Conservation (phyloP, 2,329 filamentous ascomycete species). For the Emergomyces pasteurianus region DNA sequence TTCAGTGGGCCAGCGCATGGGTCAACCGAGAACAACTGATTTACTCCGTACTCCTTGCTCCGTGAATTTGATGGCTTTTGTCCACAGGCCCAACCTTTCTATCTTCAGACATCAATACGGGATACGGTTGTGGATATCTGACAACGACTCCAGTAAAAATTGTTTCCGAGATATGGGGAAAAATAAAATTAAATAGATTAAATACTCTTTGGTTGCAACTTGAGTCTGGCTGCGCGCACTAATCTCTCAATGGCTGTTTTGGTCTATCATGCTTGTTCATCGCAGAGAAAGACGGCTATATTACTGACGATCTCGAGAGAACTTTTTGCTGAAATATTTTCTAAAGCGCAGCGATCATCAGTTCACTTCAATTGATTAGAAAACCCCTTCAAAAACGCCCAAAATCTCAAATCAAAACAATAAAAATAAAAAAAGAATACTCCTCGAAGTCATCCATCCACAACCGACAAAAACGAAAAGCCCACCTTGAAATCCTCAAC, state of each 20-base stretch:
- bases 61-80: neutral
- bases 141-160: neutral
- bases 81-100: neutral
- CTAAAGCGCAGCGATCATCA: neutral
- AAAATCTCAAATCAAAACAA: neutral
- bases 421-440: too few species aligned
- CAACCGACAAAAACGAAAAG: neutral
- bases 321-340: neutral
- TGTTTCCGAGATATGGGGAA: neutral
- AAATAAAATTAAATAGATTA: neutral
- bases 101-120: neutral
- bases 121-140: neutral
- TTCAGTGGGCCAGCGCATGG: neutral
- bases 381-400: neutral
- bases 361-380: neutral
- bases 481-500: neutral
- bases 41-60: too few species aligned
- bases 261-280: neutral
- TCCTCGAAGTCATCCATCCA: too few species aligned
- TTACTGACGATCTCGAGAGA: neutral
- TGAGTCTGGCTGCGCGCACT: too few species aligned
- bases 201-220: too few species aligned
- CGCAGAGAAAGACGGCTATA: neutral
- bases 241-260: neutral
- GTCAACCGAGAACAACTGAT: neutral